Base-by-base conservation (phyloP, 257 asterid genomes). In the Solanum habrochaites region DNA sequence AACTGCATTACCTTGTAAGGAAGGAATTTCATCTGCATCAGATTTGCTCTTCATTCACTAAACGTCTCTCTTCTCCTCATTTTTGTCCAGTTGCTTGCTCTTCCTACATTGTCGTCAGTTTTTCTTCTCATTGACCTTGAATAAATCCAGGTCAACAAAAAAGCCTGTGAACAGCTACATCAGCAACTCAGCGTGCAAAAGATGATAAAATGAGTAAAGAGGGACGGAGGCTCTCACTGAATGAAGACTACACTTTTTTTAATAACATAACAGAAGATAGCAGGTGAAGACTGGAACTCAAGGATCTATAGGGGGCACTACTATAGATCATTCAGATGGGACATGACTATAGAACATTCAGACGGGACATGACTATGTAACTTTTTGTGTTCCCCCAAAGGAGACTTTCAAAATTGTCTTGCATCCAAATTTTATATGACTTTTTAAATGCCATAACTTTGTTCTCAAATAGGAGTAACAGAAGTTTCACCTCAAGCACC, bases 41-140 rank as follows among this genome's bases (percentile, higher is more conserved):
- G 88, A 91, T 97, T 97, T 74, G 99, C 99, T 97, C 99, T 92
- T 96, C 99, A 89, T 97, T 98, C 45, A 98, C 99, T 91, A 97
- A 92, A 86, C 93, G 93, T 80, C 89, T 90, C 73, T 86, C 47
- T 35, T 89, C 90, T 31, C 90, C 86, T 88, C 89, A 87, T 87
- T 86, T 74, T 89, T 90, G 21, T 85, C 78, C 82, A 80, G 83
- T 67, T 74, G 87, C 90, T 92, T 87, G 32, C 69, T 90, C 83
- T 89, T 86, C 85, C 87, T 82, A 89, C 87, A 88, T 89, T 75
- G n/a, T 95, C 95, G 35, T 87, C 88, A 27, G 92, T 87, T 87
- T 87, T 87, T 93, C 86, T 90, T 95, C 87, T 91, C 93, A 31
- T 83, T 91, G 87, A 78, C 93, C 96, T 96, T 95, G 94, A 93